Evolutionary conservation across 805 yeast genomes (phyloP).

Genomic region (Yamadazyma laniorum): DNA sequence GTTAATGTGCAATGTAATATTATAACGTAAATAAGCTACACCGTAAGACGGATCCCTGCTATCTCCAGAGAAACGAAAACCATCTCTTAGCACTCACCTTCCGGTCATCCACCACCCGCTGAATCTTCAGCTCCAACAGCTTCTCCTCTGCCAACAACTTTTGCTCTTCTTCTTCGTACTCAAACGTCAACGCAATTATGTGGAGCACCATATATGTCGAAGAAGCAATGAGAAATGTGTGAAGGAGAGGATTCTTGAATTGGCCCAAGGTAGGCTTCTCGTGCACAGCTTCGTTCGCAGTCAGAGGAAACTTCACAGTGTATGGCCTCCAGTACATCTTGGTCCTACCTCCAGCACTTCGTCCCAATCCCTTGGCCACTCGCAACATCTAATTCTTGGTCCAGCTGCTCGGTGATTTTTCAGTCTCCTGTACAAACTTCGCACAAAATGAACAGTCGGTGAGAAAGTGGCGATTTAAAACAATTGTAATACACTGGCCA

Average conservation of each 20-base stretch:
- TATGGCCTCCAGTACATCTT: too few species aligned
- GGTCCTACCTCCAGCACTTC: too few species aligned
- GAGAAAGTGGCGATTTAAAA: slow-evolving; percentile 4
- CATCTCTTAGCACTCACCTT: slow-evolving; percentile 20
- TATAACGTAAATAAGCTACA: neutral
- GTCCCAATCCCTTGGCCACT: too few species aligned
- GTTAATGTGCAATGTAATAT: neutral
- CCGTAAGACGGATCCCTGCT: slow-evolving; percentile 1
- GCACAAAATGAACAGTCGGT: too few species aligned
- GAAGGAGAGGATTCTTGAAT: slow-evolving; percentile 37
- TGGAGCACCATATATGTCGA: slow-evolving; percentile 37
- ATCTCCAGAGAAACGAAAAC: slow-evolving; percentile 18
- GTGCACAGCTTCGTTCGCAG: neutral
- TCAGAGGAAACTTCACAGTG: slow-evolving; percentile 9
- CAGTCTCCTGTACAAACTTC: too few species aligned
- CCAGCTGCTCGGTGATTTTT: too few species aligned
- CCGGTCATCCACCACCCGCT: slow-evolving; percentile 27
- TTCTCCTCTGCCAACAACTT: slow-evolving; percentile 18
- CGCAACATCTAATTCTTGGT: too few species aligned
- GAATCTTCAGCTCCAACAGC: slow-evolving; percentile 24
- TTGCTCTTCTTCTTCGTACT: slow-evolving; percentile 24
- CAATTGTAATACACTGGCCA: neutral
- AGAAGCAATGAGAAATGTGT: slow-evolving; percentile 39
- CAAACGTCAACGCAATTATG: slow-evolving; percentile 30
- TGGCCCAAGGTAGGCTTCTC: slow-evolving; percentile 33